These are phyloP conservation scores for Starmerella floris DNA, from an alignment of 805 yeast genomes.

Conservation along the genomic window DNA sequence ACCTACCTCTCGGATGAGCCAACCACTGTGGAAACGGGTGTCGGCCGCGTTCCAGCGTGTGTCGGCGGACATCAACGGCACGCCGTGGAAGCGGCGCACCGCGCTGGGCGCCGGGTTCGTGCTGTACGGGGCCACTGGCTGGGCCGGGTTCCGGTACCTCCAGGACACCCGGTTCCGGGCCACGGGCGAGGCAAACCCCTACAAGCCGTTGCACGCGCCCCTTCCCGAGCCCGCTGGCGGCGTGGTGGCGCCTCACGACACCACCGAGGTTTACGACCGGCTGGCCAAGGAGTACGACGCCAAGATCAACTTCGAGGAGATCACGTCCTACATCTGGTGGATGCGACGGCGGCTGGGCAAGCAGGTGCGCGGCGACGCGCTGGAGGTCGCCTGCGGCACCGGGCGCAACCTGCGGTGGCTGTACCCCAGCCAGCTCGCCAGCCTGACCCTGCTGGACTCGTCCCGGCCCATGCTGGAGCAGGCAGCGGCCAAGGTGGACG, in stretches of 20 bases:
- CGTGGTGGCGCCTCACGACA: constrained; percentile 38
- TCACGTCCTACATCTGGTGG: constrained; percentile 33
- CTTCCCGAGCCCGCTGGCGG: constrained; percentile 7
- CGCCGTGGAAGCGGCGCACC: constrained; percentile 19
- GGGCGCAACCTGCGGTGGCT: constrained; percentile 80
- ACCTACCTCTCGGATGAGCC: too few relatives aligned
- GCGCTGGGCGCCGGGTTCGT: constrained; percentile 14
- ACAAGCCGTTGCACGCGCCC: constrained; percentile 15
- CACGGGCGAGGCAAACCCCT: constrained; percentile 26
- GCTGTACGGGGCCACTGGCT: constrained; percentile 14
- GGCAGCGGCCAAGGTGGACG: constrained; percentile 57
- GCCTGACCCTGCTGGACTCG: constrained; percentile 77
- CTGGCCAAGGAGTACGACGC: constrained; percentile 72
- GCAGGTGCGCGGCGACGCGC: constrained; percentile 71
- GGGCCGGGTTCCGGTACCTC: constrained; percentile 23
- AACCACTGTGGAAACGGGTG: neutral
- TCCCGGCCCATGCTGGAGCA: constrained; percentile 75
- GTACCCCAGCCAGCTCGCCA: constrained; percentile 43
- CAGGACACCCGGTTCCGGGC: constrained; percentile 28
- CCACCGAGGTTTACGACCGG: constrained; percentile 49
- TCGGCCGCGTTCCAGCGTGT: neutral
- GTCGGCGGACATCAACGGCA: constrained; percentile 6
- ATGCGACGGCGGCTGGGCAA: constrained; percentile 70
- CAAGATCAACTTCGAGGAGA: constrained; percentile 63
- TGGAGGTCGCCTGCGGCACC: constrained; percentile 93